Evolutionary conservation across 805 yeast genomes (phyloP).

Genomic region (Ascoidea tarda): DNA sequence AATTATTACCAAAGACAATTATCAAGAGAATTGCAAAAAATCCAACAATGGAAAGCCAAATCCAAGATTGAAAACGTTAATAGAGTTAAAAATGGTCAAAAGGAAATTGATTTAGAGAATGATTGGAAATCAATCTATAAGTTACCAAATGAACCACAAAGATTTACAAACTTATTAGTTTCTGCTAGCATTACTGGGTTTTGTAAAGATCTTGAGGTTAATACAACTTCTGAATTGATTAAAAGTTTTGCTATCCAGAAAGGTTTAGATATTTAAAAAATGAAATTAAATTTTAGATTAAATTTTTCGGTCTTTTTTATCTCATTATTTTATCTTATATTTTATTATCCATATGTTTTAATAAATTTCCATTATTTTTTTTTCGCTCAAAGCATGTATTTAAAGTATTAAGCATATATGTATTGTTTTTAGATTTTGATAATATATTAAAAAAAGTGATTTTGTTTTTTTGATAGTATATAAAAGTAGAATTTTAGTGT

Average conservation of each 20-base stretch:
- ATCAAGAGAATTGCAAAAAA: constrained; percentile 54
- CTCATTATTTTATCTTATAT: too few species aligned
- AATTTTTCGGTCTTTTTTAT: too few species aligned
- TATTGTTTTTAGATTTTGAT: too few species aligned
- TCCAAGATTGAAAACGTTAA: constrained; percentile 50
- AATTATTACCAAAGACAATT: constrained; percentile 71
- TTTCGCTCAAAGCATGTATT: background rate
- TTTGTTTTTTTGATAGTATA: too few species aligned
- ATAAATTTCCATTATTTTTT: background rate
- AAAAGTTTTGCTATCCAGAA: constrained; percentile 47
- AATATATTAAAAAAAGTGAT: too few species aligned
- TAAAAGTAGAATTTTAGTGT: too few species aligned
- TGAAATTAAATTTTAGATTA: background rate
- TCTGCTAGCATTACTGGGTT: constrained; percentile 56
- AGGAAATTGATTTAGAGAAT: constrained; percentile 27
- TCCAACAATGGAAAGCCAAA: constrained; percentile 63
- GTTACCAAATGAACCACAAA: constrained; percentile 62
- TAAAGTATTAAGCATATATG: background rate
- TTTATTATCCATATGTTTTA: background rate
- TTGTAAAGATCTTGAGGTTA: constrained; percentile 58
- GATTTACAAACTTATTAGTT: constrained; percentile 56
- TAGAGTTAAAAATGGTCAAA: constrained; percentile 43
- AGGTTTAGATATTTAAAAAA: constrained; percentile 24
- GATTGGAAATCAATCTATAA: constrained; percentile 58
- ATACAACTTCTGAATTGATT: constrained; percentile 50